Base-by-base conservation (phyloP, 1,284 basidiomycete species). In the Schizophyllum amplum region DNA sequence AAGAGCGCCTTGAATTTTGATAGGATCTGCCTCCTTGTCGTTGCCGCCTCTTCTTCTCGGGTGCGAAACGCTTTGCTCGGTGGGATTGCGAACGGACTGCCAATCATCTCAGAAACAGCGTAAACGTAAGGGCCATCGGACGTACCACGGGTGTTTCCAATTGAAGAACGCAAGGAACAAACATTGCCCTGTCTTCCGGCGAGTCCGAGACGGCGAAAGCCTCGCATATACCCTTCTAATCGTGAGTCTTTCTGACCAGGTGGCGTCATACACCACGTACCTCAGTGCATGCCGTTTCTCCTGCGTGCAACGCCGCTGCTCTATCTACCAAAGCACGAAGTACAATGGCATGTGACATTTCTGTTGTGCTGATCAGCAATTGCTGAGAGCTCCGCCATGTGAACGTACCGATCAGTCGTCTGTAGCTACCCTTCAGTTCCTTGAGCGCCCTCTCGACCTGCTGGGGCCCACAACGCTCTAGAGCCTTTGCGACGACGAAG, bases 1-100 rank as follows among this genome's bases (percentile, higher is more conserved):
- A 11, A 96, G 69, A 6, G 91, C 90, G 1, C 94, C 94, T 68
- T 94, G 92, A n/a, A 88, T 80, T 63, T 83, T 90, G 85, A 83
- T 65, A 83, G 84, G 48, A 67, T 59, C 2, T 59, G 59, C 60
- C 21, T 59, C 62, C 1, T 58, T 60, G 25, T 63, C 23, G 20
- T 63, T 56, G 57, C 58, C 62, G 55, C 60, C 64, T 61, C 63
- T 63, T 62, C 53, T 24, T 55, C 51, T 52, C 25, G 55, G 52
- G 42, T 54, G 55, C 13, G 11, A 49, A 50, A 58, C 17, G 13
- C 13, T 42, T 9, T 2, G 3, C 33, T 42, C 33, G 33, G 17
- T 17, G 33, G 33, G 33, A 42, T 42, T 42, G 33, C 33, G 33
- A 9, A 42, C 33, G 33, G 13, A 9, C 33, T 42, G 17, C 7